Evolutionary conservation across 495 filamentous ascomycete genomes (phyloP).

Genomic region (Aspergillus nidulans): DNA sequence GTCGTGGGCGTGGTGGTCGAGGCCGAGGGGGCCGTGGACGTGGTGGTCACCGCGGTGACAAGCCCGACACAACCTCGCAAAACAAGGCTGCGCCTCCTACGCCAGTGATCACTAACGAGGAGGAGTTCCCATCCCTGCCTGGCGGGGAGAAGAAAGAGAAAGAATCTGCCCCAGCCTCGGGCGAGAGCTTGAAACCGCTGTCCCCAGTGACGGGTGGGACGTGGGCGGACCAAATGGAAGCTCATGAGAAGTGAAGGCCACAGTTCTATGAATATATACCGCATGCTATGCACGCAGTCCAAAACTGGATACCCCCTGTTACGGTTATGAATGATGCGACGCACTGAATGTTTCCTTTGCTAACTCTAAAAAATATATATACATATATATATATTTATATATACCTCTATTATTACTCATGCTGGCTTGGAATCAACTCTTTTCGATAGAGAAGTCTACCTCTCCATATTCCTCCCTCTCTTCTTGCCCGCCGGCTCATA

Average conservation of each 20-base stretch:
- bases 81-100: constrained; percentile 14
- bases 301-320: background rate
- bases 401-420: too few species aligned
- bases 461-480: too few species aligned
- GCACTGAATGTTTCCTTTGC: background rate
- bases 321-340: constrained; percentile 3
- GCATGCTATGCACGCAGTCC: background rate
- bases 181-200: constrained; percentile 8
- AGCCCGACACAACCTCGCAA: constrained; percentile 16
- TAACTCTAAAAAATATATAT: background rate
- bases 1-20: constrained; percentile 27
- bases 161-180: constrained; percentile 8
- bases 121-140: constrained; percentile 43
- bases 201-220: constrained; percentile 22
- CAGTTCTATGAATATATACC: background rate
- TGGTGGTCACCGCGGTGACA: constrained; percentile 27
- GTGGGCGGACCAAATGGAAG: constrained; percentile 33
- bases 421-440: too few species aligned
- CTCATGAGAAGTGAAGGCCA: background rate
- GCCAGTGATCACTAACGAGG: constrained; percentile 29
- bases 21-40: constrained; percentile 30
- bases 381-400: background rate
- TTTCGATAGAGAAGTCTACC: too few species aligned
- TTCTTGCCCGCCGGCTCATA: too few species aligned
- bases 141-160: constrained; percentile 22